These are phyloP conservation scores for Hymenoscyphus linearis DNA, from an alignment of 2,329 filamentous ascomycete genomes.

Conservation along the genomic window DNA sequence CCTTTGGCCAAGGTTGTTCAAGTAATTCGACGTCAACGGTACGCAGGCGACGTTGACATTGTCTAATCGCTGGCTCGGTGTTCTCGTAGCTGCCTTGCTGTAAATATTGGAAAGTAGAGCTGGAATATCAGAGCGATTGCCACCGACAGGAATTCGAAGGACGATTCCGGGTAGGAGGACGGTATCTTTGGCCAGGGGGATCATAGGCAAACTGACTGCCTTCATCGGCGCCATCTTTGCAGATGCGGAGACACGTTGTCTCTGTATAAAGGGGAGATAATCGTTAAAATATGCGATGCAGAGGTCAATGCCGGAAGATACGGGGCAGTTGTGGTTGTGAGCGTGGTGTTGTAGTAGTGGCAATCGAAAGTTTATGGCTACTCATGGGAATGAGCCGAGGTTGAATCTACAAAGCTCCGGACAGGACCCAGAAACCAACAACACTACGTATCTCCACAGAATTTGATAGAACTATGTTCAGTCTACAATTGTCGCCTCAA, in stretches of 20 bases:
- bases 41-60: constrained; percentile 80
- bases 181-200: constrained; percentile 73
- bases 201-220: constrained; percentile 56
- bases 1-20: constrained; percentile 69
- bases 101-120: constrained; percentile 83
- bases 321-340: neutral
- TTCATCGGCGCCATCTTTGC: constrained; percentile 21
- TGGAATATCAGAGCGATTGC: constrained; percentile 77
- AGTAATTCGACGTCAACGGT: constrained; percentile 70
- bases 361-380: neutral
- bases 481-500: no score
- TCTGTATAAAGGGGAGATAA: neutral
- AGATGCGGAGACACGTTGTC: neutral
- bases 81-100: constrained; percentile 64
- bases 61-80: constrained; percentile 57
- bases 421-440: neutral
- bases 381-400: neutral
- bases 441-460: no score
- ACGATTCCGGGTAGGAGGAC: constrained; percentile 84
- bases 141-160: constrained; percentile 75
- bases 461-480: no score
- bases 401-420: neutral
- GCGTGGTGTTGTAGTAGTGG: neutral
- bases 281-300: neutral
- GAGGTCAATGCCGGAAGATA: neutral